These are phyloP conservation scores for maize (Zea mays) DNA, from an alignment of 176 grass and related monocot species.

Conservation along the genomic window DNA sequence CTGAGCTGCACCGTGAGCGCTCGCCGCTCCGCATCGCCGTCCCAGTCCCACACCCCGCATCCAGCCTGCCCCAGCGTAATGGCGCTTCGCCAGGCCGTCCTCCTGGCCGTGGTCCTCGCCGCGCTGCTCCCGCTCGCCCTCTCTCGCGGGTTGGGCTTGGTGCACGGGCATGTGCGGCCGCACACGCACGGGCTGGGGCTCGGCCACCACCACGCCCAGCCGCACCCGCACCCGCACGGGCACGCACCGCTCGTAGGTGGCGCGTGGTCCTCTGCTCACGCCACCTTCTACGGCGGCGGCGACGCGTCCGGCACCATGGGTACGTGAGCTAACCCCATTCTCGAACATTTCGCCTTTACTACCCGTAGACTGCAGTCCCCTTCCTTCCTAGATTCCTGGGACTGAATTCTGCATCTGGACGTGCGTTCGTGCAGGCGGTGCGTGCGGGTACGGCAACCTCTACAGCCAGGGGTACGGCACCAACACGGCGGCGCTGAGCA, in stretches of 20 bases:
- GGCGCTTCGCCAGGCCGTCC: conserved; percentile 16
- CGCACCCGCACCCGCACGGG: neutral
- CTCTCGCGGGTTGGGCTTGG: neutral
- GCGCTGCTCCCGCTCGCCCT: conserved; percentile 31
- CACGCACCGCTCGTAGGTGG: conserved; percentile 35
- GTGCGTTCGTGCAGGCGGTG: conserved; percentile 45
- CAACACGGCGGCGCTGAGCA: conserved; percentile 91
- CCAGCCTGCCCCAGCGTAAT: neutral
- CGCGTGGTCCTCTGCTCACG: conserved; percentile 64
- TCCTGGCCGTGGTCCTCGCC: conserved; percentile 25
- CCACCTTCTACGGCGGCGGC: conserved; percentile 93
- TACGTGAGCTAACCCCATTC: neutral
- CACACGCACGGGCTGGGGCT: neutral
- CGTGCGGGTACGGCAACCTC: conserved; percentile 89
- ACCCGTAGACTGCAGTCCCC: too few species aligned
- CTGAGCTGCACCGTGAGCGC: neutral
- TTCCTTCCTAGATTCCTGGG: neutral
- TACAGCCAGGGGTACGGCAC: conserved; percentile 94
- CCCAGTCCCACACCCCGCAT: too few species aligned
- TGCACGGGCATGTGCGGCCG: neutral
- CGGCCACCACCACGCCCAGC: neutral
- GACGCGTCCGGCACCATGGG: conserved; percentile 94
- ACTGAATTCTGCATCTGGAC: neutral
- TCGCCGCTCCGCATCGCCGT: neutral
- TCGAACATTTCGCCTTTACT: neutral